A percentile compares a stretch with the other conserved stretches of the same genome.
Evolutionary conservation across 768 basidiomycete genomes (phyloP).

Genomic region (Trametes coccinea): DNA sequence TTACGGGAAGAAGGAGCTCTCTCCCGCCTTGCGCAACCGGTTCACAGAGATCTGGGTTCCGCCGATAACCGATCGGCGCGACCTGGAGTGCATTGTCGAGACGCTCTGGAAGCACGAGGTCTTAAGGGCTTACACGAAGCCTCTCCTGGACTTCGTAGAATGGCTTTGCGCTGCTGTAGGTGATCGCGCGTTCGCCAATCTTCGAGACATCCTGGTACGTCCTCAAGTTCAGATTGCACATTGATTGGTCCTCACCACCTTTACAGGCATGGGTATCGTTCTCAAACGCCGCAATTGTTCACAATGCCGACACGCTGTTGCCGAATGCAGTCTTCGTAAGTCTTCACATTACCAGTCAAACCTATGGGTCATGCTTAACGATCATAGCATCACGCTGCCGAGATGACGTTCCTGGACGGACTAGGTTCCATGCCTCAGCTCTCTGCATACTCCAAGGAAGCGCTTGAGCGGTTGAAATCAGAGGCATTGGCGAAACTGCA

Average conservation of each 20-base stretch:
- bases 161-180: conserved; percentile 72
- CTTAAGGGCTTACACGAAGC: conserved; percentile 55
- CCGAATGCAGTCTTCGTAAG: conserved; percentile 68
- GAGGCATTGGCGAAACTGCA: conserved; percentile 58
- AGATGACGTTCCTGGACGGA: conserved; percentile 92
- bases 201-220: conserved; percentile 84
- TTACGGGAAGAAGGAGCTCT: conserved; percentile 98
- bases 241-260: neutral
- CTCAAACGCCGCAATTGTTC: conserved; percentile 53
- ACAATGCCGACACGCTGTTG: conserved; percentile 33
- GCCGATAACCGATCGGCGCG: conserved; percentile 65
- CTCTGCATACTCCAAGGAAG: conserved; percentile 58
- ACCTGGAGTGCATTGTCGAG: conserved; percentile 77
- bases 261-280: conserved; percentile 91
- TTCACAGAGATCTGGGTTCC: conserved; percentile 99
- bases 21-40: conserved; percentile 93
- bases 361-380: conserved; percentile 5
- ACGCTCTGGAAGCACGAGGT: conserved; percentile 62
- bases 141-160: conserved; percentile 73
- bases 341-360: neutral
- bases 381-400: conserved; percentile 83
- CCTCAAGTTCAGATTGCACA: conserved; percentile 26
- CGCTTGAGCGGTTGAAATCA: conserved; percentile 59
- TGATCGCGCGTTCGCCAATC: conserved; percentile 65
- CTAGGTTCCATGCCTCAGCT: conserved; percentile 77